Evolutionary conservation across 805 yeast species (phyloP).

Genomic region (Metschnikowia aberdeeniae): DNA sequence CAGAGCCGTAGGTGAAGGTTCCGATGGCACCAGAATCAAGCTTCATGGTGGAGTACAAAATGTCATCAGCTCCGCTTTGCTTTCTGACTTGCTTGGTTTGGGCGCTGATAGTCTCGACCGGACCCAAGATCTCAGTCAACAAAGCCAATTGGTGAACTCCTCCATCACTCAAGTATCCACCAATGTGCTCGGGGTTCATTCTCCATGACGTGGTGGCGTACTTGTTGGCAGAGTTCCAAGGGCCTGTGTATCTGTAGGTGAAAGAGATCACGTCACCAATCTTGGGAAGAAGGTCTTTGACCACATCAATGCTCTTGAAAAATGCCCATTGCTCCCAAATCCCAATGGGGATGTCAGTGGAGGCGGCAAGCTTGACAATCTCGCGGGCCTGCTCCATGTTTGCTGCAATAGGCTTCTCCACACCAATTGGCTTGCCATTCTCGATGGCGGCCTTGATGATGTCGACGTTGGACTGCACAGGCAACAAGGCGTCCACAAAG

Average conservation of each 20-base stretch:
- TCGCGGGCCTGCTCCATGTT: slow-evolving; percentile 74
- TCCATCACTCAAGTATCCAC: slow-evolving; percentile 90
- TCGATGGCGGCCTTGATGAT: slow-evolving; percentile 67
- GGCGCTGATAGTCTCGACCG: slow-evolving; percentile 66
- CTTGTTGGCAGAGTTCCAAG: slow-evolving; percentile 57
- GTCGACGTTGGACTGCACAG: slow-evolving; percentile 75
- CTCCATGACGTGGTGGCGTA: slow-evolving; percentile 80
- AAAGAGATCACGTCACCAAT: slow-evolving; percentile 74
- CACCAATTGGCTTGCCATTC: slow-evolving; percentile 69
- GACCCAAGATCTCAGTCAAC: slow-evolving; percentile 77
- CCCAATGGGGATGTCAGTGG: slow-evolving; percentile 63
- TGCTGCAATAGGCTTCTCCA: slow-evolving; percentile 95
- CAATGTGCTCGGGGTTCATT: slow-evolving; percentile 83
- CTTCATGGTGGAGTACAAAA: slow-evolving; percentile 65
- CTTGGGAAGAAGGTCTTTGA: slow-evolving; percentile 55
- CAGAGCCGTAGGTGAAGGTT: slow-evolving; percentile 81
- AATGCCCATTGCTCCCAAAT: slow-evolving; percentile 87
- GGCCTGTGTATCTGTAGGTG: slow-evolving; percentile 71
- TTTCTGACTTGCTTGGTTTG: slow-evolving; percentile 72
- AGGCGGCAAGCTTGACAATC: slow-evolving; percentile 62
- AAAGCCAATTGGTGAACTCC: slow-evolving; percentile 95
- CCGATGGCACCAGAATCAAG: slow-evolving; percentile 67
- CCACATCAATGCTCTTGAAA: slow-evolving; percentile 51
- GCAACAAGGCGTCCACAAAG: slow-evolving; percentile 79
- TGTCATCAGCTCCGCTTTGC: slow-evolving; percentile 79